Percentiles rank a stretch among this genome's conserved stretches.
Conservation (phyloP, 768 basidiomycete species). For the Hypsizygus marmoreus region DNA sequence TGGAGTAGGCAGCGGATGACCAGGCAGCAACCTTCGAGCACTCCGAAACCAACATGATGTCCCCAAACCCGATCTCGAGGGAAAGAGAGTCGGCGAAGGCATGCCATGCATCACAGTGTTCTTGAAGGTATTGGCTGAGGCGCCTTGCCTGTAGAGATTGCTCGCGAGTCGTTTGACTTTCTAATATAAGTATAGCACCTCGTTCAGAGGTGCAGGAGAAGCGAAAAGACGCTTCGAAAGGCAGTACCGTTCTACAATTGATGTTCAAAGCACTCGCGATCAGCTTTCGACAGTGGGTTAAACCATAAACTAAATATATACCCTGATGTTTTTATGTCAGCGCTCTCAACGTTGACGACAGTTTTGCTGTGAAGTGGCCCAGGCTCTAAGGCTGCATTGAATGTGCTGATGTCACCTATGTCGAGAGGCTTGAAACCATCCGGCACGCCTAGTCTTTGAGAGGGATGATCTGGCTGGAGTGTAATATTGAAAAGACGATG, state of each 20-base stretch:
- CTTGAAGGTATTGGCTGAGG: conserved; percentile 1
- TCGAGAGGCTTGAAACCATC: conserved; percentile 7
- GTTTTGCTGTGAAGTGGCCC: conserved; percentile 13
- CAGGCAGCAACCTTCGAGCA: conserved; percentile 11
- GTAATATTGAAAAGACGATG: conserved; percentile 14
- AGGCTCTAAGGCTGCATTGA: conserved; percentile 9
- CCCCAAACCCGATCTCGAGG: conserved; percentile 4
- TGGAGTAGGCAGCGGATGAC: conserved; percentile 11
- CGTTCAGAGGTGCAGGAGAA: conserved; percentile 8
- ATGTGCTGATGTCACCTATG: conserved; percentile 9
- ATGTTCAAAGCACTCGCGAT: too few relatives aligned
- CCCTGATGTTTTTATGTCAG: too few relatives aligned
- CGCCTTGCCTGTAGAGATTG: conserved; percentile 1
- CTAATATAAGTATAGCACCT: conserved; percentile 11
- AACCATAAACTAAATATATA: too few relatives aligned
- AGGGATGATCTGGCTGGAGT: conserved; percentile 6
- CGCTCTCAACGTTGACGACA: too few relatives aligned
- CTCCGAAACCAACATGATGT: conserved; percentile 10
- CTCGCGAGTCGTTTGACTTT: conserved; percentile 11
- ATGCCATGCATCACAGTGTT: conserved; percentile 12
- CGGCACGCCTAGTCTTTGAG: conserved; percentile 11
- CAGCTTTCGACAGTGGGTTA: too few relatives aligned
- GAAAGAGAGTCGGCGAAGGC: conserved; percentile 4
- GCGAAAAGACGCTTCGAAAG: conserved; percentile 6
- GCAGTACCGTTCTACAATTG: conserved; percentile 1